Percentiles rank a stretch among this genome's conserved stretches.
These are phyloP conservation scores for Trichothecium sympodiale DNA, from an alignment of 2,329 filamentous ascomycete species.

Conservation along the genomic window DNA sequence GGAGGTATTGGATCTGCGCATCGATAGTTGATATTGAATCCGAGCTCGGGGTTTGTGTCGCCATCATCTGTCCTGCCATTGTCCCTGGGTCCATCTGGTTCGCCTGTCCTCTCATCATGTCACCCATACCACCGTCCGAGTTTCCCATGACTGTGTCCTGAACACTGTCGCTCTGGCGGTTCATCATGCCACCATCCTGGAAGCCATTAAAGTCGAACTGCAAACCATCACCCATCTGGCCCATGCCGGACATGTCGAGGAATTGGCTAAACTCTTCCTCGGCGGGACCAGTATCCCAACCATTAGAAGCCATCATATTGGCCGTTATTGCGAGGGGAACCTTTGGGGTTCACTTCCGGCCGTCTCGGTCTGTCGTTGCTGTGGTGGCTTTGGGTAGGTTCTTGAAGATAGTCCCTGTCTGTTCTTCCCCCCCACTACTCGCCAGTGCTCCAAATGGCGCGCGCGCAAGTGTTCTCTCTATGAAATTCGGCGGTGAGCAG, in stretches of 20 bases:
- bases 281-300: slow-evolving; percentile 39
- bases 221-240: slow-evolving; percentile 39
- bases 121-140: slow-evolving; percentile 5
- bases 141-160: slow-evolving; percentile 24
- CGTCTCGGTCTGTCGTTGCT: too few species aligned
- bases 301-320: slow-evolving; percentile 38
- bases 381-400: too few species aligned
- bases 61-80: slow-evolving; percentile 27
- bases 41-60: slow-evolving; percentile 22
- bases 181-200: slow-evolving; percentile 23
- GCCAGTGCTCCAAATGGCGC: too few species aligned
- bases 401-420: too few species aligned
- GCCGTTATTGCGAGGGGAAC: too few species aligned
- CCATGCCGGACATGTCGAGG: slow-evolving; percentile 48
- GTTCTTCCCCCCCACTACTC: too few species aligned
- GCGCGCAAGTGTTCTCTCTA: too few species aligned
- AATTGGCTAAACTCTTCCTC: slow-evolving; percentile 57
- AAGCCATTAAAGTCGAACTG: slow-evolving; percentile 52
- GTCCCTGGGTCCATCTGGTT: slow-evolving; percentile 35
- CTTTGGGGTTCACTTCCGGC: too few species aligned
- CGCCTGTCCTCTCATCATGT: slow-evolving; percentile 33
- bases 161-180: slow-evolving; percentile 16
- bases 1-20: slow-evolving; percentile 54
- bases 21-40: slow-evolving; percentile 50
- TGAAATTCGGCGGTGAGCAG: too few species aligned